A percentile compares a stretch with the other conserved stretches of the same genome.
These are phyloP conservation scores for Calonectria ilicicola DNA, from an alignment of 2,329 filamentous ascomycete genomes.

Conservation along the genomic window DNA sequence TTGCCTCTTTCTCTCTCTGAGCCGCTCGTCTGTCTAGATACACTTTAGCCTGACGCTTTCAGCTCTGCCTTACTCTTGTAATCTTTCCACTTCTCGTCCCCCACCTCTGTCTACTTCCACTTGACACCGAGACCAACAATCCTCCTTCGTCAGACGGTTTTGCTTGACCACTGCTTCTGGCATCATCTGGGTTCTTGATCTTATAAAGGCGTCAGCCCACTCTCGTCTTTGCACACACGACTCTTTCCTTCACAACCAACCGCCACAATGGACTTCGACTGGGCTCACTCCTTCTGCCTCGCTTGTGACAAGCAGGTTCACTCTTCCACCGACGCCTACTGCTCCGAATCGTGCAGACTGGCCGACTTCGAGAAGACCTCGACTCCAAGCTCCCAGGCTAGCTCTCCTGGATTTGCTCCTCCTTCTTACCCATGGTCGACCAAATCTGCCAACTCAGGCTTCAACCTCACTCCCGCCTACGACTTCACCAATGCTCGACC, in stretches of 20 bases:
- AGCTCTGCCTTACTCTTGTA: conserved; percentile 28
- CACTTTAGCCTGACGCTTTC: conserved; percentile 14
- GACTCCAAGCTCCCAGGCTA: conserved; percentile 67
- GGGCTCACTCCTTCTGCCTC: conserved; percentile 94
- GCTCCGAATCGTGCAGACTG: conserved; percentile 90
- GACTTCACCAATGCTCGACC: conserved; percentile 76
- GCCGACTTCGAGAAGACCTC: conserved; percentile 85
- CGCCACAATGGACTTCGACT: conserved; percentile 68
- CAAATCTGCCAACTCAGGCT: conserved; percentile 54
- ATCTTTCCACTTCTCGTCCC: conserved; percentile 26
- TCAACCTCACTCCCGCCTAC: conserved; percentile 80
- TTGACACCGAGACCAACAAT: conserved; percentile 13
- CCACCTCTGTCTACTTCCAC: conserved; percentile 12
- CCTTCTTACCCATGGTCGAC: conserved; percentile 65
- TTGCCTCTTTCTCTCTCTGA: conserved; percentile 33
- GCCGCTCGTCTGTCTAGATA: conserved; percentile 31
- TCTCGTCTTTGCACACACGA: conserved; percentile 24
- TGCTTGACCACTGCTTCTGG: conserved; percentile 18
- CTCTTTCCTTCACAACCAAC: conserved; percentile 26
- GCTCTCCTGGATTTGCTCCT: conserved; percentile 65
- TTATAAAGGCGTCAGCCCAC: conserved; percentile 20
- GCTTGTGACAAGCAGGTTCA: conserved; percentile 85
- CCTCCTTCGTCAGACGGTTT: conserved; percentile 25
- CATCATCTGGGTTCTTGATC: conserved; percentile 21
- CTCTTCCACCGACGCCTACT: conserved; percentile 85